These are phyloP conservation scores for Citrullus mucosospermus DNA, from an alignment of 306 rosid species.

Conservation along the genomic window DNA sequence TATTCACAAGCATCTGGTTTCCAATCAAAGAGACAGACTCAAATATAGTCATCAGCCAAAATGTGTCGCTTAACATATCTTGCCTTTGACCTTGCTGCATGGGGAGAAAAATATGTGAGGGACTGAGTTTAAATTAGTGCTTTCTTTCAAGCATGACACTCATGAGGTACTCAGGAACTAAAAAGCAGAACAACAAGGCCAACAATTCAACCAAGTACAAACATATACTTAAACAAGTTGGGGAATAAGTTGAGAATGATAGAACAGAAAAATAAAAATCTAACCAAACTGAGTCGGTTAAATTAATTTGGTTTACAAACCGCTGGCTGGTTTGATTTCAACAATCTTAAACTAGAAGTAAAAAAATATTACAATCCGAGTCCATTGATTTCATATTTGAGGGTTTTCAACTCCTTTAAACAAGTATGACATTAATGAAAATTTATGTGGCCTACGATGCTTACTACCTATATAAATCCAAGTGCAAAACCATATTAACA, in stretches of 20 bases:
- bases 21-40: conserved; percentile 71
- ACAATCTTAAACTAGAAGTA: not conserved
- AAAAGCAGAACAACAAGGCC: not conserved
- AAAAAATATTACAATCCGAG: not conserved
- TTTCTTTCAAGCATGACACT: not conserved
- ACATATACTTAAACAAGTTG: not conserved
- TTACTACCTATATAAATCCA: not conserved
- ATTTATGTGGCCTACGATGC: not conserved
- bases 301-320: not conserved
- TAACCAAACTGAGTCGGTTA: not conserved
- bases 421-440: not conserved
- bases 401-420: not conserved
- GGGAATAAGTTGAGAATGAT: not conserved
- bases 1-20: conserved; percentile 79
- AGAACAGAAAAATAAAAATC: not conserved
- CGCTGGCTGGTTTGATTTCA: not conserved
- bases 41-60: conserved; percentile 84
- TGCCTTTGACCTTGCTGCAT: conserved; percentile 86
- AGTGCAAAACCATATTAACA: not conserved
- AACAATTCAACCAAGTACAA: not conserved
- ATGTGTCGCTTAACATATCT: conserved; percentile 68
- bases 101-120: not conserved
- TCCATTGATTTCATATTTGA: not conserved
- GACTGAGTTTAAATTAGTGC: not conserved
- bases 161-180: not conserved